Evolutionary conservation across 2,329 filamentous ascomycete genomes (phyloP).

Genomic region (Aspergillus awamori): DNA sequence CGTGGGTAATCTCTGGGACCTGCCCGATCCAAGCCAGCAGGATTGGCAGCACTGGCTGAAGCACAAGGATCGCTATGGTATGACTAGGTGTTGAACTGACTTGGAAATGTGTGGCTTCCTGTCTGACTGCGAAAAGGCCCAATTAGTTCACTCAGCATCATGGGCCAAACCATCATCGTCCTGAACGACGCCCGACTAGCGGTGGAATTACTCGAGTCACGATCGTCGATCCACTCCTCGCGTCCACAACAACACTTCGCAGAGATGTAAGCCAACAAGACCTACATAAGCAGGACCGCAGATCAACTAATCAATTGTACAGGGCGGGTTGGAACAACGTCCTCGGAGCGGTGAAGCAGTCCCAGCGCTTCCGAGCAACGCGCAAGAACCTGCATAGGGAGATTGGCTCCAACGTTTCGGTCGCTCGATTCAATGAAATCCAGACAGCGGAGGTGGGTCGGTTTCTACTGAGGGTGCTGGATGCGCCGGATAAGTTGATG

Average conservation of each 20-base stretch:
- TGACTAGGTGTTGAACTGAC: too few relatives aligned
- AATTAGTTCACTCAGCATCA: slow-evolving; percentile 37
- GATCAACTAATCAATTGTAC: background rate
- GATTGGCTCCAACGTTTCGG: slow-evolving; percentile 47
- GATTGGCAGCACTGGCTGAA: slow-evolving; percentile 46
- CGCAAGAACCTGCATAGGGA: slow-evolving; percentile 49
- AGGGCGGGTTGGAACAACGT: slow-evolving; percentile 42
- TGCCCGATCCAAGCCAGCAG: slow-evolving; percentile 42
- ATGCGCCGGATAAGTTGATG: slow-evolving; percentile 42
- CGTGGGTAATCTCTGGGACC: slow-evolving; percentile 52
- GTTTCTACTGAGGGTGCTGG: slow-evolving; percentile 47
- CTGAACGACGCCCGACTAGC: slow-evolving; percentile 34
- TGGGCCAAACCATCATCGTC: slow-evolving; percentile 37
- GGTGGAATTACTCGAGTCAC: slow-evolving; percentile 35
- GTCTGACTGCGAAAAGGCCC: slow-evolving; percentile 20
- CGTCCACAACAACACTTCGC: slow-evolving; percentile 28
- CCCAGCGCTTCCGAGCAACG: slow-evolving; percentile 41
- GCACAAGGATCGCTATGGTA: slow-evolving; percentile 43
- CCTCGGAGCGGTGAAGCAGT: slow-evolving; percentile 38
- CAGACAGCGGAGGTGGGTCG: slow-evolving; percentile 49
- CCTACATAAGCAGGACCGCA: background rate
- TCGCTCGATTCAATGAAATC: slow-evolving; percentile 43
- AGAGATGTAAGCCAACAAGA: slow-evolving; percentile 34
- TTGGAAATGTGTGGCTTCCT: too few relatives aligned
- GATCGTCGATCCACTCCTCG: slow-evolving; percentile 27